Evolutionary conservation across 495 filamentous ascomycete species (phyloP), one percentile per base, ranked within the genome.

Genomic region (Neurospora intermedia): DNA sequence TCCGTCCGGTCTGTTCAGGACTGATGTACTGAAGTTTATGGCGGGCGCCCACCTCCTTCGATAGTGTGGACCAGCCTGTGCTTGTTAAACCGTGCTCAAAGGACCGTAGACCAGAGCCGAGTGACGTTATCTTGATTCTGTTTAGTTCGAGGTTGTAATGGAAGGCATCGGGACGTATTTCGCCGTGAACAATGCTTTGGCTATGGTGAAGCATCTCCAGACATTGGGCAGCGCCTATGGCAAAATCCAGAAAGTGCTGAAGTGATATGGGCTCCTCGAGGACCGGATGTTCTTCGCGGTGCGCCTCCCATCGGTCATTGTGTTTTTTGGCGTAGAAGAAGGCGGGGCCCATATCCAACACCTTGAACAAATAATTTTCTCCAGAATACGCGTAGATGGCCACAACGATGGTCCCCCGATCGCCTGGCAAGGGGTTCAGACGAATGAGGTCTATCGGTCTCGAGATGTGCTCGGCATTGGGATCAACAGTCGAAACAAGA

Each of bases 51-150:
- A 93, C 81, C 78, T 96, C 92, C 46, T 89, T 88, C 6, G 91
- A 93, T 46, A 97, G 83, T 3, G 90, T 85, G 9, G 90, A 91
- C 94, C 94, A 97, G 54, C 93, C 93, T 69, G 91, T 89, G 76
- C 91, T 93, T 16, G 90, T 92, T 46, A 97, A 84, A 20, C 93
- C 92, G 82, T 96, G 91, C 81, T 97, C 94, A 76, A 97, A 96
- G 6, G 93, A 92, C 71, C 92, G 84, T 15, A 93, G 84, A 6
- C 94, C 94, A 43, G 92, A 94, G 38, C 94, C 94, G 77, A 94
- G 92, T 69, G 93, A 93, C 69, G 92, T 88, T 62, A 97, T 84
- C 80, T 91, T 94, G 71, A 97, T 93, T 42, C 83, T 79, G 31
- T 89, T 88, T 9, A 85, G 87, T 66, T 92, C 88, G 8, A 84